Conservation (phyloP, 306 rosid genomes). For the Sesbania bispinosa region DNA sequence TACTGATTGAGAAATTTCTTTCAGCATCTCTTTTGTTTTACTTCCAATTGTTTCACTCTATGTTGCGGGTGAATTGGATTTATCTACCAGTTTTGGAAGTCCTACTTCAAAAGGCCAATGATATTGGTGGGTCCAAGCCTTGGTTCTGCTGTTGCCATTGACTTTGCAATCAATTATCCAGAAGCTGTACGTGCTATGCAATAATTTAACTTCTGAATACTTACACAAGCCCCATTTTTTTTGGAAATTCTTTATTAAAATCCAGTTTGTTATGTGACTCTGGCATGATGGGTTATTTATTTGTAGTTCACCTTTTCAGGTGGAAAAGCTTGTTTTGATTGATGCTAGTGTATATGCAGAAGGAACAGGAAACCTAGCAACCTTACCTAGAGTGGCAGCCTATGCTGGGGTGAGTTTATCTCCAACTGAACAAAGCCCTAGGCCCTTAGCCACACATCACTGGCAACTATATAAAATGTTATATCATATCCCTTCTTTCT, state of each 20-base stretch:
- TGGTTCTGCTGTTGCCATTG: slow-evolving; percentile 96
- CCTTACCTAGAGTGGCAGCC: slow-evolving; percentile 59
- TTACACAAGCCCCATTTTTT: not conserved
- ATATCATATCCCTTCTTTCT: not conserved
- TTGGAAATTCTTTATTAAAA: not conserved
- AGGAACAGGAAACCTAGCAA: slow-evolving; percentile 72
- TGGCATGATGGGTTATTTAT: slow-evolving; percentile 23
- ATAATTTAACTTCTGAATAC: slow-evolving; percentile 27
- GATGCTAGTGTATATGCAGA: slow-evolving; percentile 93
- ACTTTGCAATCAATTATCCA: slow-evolving; percentile 79
- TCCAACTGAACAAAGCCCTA: not conserved
- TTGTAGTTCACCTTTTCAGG: slow-evolving; percentile 58
- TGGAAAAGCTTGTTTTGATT: slow-evolving; percentile 82
- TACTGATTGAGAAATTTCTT: slow-evolving; percentile 3
- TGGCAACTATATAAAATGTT: not conserved
- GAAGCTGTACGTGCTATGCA: slow-evolving; percentile 67
- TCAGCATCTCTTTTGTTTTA: not conserved
- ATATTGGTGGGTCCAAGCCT: slow-evolving; percentile 95
- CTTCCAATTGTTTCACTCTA: slow-evolving; percentile 3
- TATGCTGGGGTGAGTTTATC: slow-evolving; percentile 73
- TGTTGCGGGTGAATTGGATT: slow-evolving; percentile 19
- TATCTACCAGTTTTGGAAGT: slow-evolving; percentile 96
- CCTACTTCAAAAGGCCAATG: slow-evolving; percentile 74
- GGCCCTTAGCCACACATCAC: not conserved
- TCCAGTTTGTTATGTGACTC: too few relatives aligned